These are phyloP conservation scores for Aurifilum marmelostoma DNA, from an alignment of 2,329 filamentous ascomycete species.

Conservation along the genomic window DNA sequence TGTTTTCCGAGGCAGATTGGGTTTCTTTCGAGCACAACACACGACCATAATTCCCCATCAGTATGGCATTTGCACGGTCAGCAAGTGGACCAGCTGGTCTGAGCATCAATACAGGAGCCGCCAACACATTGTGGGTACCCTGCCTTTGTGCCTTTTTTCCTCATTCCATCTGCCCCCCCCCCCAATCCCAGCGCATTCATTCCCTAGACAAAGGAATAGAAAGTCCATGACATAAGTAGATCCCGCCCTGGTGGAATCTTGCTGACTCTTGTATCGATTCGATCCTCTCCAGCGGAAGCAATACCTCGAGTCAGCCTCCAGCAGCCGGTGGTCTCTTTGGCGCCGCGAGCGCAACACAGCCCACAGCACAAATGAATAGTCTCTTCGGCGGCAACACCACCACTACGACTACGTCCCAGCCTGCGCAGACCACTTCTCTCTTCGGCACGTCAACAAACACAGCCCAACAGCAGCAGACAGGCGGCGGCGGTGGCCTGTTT, in stretches of 20 bases:
- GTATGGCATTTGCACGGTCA: slow-evolving; percentile 58
- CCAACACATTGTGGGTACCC: slow-evolving; percentile 57
- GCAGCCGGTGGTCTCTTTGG: slow-evolving; percentile 40
- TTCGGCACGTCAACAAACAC: slow-evolving; percentile 36
- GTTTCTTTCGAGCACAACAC: slow-evolving; percentile 13
- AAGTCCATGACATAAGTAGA: slow-evolving; percentile 17
- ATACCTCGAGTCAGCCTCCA: slow-evolving; percentile 38
- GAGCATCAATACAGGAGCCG: slow-evolving; percentile 65
- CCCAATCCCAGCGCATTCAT: slow-evolving; percentile 1
- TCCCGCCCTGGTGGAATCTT: slow-evolving; percentile 23
- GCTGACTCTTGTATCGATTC: slow-evolving; percentile 1
- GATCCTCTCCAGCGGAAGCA: slow-evolving; percentile 33
- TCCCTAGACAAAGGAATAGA: not conserved
- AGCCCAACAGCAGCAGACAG: slow-evolving; percentile 30
- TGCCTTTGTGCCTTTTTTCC: slow-evolving; percentile 8
- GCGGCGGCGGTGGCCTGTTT: slow-evolving; percentile 14
- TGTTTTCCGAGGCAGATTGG: not conserved
- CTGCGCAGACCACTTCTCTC: slow-evolving; percentile 32
- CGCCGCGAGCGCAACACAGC: slow-evolving; percentile 23
- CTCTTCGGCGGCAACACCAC: slow-evolving; percentile 37
- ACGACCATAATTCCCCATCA: not conserved
- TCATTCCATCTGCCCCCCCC: slow-evolving; percentile 4
- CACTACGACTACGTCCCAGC: slow-evolving; percentile 21
- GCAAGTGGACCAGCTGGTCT: slow-evolving; percentile 63
- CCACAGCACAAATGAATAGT: slow-evolving; percentile 38